phyloP scores from a whole-genome alignment of 2,329 filamentous ascomycete genomes.

The Fusarium udum region DNA sequence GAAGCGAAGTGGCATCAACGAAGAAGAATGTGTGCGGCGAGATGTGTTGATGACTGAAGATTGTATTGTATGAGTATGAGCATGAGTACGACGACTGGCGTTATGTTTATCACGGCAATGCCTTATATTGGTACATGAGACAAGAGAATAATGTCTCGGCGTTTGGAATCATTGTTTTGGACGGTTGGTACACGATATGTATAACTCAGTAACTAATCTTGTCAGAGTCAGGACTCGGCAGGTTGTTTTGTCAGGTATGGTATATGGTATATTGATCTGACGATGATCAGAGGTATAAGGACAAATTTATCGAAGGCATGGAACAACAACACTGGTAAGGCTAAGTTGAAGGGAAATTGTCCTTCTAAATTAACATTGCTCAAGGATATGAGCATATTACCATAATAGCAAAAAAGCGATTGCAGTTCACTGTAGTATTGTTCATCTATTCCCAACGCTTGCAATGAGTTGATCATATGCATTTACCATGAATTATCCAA shows the following conservation, averaged over 20 bases:
- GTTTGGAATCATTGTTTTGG: constrained; percentile 6
- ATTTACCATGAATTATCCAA: constrained; percentile 1
- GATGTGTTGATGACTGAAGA: constrained; percentile 33
- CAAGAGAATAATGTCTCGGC: constrained; percentile 6
- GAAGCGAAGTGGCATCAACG: constrained; percentile 41
- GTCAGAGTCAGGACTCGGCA: not conserved
- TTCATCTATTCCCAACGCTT: not conserved
- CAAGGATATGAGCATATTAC: not conserved
- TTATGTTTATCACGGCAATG: constrained; percentile 7
- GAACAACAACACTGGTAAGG: not conserved
- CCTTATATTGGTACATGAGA: constrained; percentile 12
- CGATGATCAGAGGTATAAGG: not conserved
- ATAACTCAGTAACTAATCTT: constrained; percentile 1
- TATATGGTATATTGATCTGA: not conserved
- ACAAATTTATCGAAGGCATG: not conserved
- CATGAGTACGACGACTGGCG: constrained; percentile 13
- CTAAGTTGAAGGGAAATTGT: too few relatives aligned
- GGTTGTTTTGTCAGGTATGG: not conserved
- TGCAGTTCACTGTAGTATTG: not conserved
- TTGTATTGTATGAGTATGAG: constrained; percentile 23
- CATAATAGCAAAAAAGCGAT: not conserved
- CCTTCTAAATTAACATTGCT: too few relatives aligned
- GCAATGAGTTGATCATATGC: not conserved
- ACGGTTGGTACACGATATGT: not conserved
- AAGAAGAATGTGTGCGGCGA: constrained; percentile 24